Conservation (phyloP, 2,329 filamentous ascomycete species). For the Emergomyces africanus region DNA sequence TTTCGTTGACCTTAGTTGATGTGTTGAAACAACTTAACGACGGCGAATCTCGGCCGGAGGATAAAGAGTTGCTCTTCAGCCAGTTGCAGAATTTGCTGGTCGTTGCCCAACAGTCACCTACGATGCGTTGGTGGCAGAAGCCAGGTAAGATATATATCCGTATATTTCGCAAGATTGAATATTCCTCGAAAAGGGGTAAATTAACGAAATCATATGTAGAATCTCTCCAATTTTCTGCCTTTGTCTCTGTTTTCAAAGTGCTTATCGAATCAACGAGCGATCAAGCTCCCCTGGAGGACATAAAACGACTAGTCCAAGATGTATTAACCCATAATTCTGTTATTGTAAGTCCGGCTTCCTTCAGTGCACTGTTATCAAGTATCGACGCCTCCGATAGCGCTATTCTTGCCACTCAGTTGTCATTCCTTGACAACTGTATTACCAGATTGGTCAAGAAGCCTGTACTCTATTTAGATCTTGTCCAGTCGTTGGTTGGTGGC, state of each 20-base stretch:
- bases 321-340: constrained; percentile 27
- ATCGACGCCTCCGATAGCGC: constrained; percentile 22
- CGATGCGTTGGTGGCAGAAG: constrained; percentile 85
- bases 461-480: constrained; percentile 60
- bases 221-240: constrained; percentile 30
- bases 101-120: constrained; percentile 66
- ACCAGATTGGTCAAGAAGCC: constrained; percentile 62
- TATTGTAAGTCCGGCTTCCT: constrained; percentile 21
- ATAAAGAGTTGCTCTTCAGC: constrained; percentile 48
- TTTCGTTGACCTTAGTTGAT: constrained; percentile 61
- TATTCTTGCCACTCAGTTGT: constrained; percentile 34
- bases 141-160: constrained; percentile 33
- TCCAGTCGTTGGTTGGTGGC: constrained; percentile 25
- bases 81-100: constrained; percentile 71
- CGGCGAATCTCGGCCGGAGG: constrained; percentile 30
- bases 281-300: constrained; percentile 20
- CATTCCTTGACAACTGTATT: constrained; percentile 76
- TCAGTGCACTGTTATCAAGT: constrained; percentile 27
- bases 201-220: constrained; percentile 11
- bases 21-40: constrained; percentile 51
- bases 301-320: constrained; percentile 22
- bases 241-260: constrained; percentile 30
- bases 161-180: constrained; percentile 7
- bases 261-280: constrained; percentile 18
- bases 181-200: not conserved